A percentile compares a stretch with the other conserved stretches of the same genome.
phyloP scores from a whole-genome alignment of 2,329 filamentous ascomycete species.

The Trematosphaeria pertusa region DNA sequence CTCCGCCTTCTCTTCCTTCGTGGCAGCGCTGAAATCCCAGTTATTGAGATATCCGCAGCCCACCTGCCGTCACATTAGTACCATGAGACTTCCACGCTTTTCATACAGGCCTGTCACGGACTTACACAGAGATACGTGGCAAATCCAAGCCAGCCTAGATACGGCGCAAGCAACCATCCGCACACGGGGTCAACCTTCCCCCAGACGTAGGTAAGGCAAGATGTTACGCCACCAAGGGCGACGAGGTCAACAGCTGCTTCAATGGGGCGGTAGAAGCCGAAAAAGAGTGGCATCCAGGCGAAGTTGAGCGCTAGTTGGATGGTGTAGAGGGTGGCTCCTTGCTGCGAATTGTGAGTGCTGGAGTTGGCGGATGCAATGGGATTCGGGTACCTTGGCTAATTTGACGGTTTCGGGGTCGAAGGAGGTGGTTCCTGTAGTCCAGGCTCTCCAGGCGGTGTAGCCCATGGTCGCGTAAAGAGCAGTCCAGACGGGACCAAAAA shows the following conservation, averaged over 20 bases:
- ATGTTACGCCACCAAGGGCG: conserved; percentile 71
- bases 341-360: conserved; percentile 32
- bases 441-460: conserved; percentile 83
- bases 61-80: conserved; percentile 31
- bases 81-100: not conserved
- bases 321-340: conserved; percentile 81
- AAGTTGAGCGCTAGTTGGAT: conserved; percentile 86
- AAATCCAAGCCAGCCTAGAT: conserved; percentile 85
- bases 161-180: conserved; percentile 79
- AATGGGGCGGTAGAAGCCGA: conserved; percentile 74
- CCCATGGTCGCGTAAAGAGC: conserved; percentile 76
- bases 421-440: conserved; percentile 68
- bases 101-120: conserved; percentile 27
- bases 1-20: conserved; percentile 32
- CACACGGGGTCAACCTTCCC: conserved; percentile 74
- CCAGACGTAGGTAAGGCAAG: conserved; percentile 79
- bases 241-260: conserved; percentile 79
- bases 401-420: conserved; percentile 56
- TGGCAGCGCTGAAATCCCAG: conserved; percentile 44
- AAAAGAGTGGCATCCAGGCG: conserved; percentile 93
- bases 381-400: conserved; percentile 61
- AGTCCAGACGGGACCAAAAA: conserved; percentile 67
- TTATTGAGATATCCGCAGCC: conserved; percentile 50
- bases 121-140: conserved; percentile 80
- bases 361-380: not conserved